Base-by-base conservation (phyloP, 2,329 filamentous ascomycete species). In the Fusarium solani-melongenae region DNA sequence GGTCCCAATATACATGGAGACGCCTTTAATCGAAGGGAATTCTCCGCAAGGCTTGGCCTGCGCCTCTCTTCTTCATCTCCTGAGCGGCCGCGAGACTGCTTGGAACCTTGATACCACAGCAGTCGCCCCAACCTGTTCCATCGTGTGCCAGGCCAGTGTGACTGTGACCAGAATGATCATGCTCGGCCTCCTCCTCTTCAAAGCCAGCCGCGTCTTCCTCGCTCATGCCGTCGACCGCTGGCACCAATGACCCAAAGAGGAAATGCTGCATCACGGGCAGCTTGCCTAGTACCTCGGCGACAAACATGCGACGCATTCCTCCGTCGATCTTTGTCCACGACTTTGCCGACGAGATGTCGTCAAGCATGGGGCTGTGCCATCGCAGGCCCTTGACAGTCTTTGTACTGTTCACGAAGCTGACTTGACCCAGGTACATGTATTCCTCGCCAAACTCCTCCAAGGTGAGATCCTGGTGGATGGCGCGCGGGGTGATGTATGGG, bases 211-310 rank as follows among this genome's bases (percentile, higher is more conserved):
- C 83, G 55, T 90, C 88, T 76, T 91, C 90, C 55, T 86, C 88
- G 71, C 90, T 93, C 96, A 99, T 98, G 2, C 90, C 94, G 24
- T 94, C 90, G 0, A 88, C 90, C 0, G 96, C 94, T 0, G 94
- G 92, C 2, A 99, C 88, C 59, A 99, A 83, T 10, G 91, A 92
- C 1, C 96, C 96, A 79, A 99, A 99, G 63, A 99, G 80, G 77
- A 99, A 99, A 82, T 99, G 97, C 84, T 99, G 96, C 95, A 98
- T 98, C 49, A 99, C 96, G 1, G 96, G 96, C 64, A 99, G 82
- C 83, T 99, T 99, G 34, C 93, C 92, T 60, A 99, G 83, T 1
- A 99, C 96, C 83, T 99, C 96, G 44, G 92, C 93, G 60, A 96
- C 88, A 80, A 98, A 98, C 97, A 99, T 99, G 75, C 94, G 93